Evolutionary conservation across 805 yeast species (phyloP), one percentile per base, ranked within the genome.

Genomic region (Wickerhamomyces pijperi): DNA sequence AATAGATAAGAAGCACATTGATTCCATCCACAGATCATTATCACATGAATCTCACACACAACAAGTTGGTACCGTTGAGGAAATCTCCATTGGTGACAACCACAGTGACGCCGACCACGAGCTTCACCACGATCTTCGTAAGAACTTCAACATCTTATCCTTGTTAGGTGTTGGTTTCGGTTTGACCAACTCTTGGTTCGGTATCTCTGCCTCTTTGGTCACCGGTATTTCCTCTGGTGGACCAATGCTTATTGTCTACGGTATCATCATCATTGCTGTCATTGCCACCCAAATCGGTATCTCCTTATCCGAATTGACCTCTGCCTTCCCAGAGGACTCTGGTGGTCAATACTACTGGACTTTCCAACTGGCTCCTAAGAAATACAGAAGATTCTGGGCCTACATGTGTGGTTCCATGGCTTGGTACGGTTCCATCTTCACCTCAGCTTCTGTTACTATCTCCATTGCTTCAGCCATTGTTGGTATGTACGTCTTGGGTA

Each of bases 301-400:
- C 15, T 64, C 77, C 0, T 55, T 75, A 28, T 65, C 75, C n/a
- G 80, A 75, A 50, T 57, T 75, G 44, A 61, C 72, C 9, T 63
- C 69, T 36, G 69, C 76, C 13, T 65, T 64, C 53, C 79, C 79
- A 4, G 55, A 51, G 39, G 66, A 68, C 41, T 74, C 78, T 35
- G 77, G 78, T 39, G 79, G 79, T 19, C 77, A 72, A 46, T 71
- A 71, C 50, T 73, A 68, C 43, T 75, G 81, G 80, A 70, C 78
- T 6, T 62, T 66, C 55, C 64, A 68, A 34, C 54, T 74, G 39
- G 74, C 78, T 5, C 77, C 76, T 18, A 62, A 59, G 42, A 53
- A 49, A 18, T 46, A 45, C 44, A 54, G 50, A 39, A 39, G 56
- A 14, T 68, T 70, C 40, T 55, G 61, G 49, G 70, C 77, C 8